Base-by-base conservation (phyloP, 2,329 filamentous ascomycete genomes). In the Nigrospora sphaerica region DNA sequence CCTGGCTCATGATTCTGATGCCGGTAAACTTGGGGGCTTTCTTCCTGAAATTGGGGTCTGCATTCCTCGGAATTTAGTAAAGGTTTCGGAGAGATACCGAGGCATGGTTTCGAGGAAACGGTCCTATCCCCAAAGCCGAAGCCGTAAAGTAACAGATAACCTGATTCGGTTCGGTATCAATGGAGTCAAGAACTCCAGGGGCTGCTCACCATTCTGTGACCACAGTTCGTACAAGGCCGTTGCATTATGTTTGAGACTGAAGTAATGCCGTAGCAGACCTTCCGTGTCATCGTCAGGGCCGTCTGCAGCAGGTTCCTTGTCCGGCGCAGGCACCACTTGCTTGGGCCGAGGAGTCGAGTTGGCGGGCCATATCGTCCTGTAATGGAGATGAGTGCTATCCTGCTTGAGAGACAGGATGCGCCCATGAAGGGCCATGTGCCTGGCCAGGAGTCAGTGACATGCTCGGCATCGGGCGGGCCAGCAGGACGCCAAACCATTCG, bases 1-100 rank as follows among this genome's bases (percentile, higher is more conserved):
- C 91, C 69, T 98, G 93, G 57, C 85, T 88, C 39, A 98, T 71
- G 54, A 98, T 96, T 18, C 93, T 83, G 46, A 98, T 86, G 12
- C 95, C 93, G 0, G 85, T 85, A 63, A 98, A 98, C 46, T 85
- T 83, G 0, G 87, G 85, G 0, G 93, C 92, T 55, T 88, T 88
- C 60, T 84, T 86, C 57, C 83, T 85, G 68, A 98, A 98, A 64
- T 97, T 96, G 23, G 84, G 67, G 61, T 98, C 93, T 4, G 83
- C 10, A 28, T 28, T 10, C 10, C 23, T 28, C 19, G n/a, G 19
- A 28, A 2, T 2, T 28, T 10, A 28, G 23, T 28, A 10, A 10
- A 9, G 6, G 7, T 2, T 28, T 6, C 23, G 23, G 10, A 28
- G 4, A 28, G 23, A 10, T 28, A 9, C 23, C 23, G 23, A 28